Conservation (phyloP, 2,329 filamentous ascomycete genomes). For the Aspergillus persii region DNA sequence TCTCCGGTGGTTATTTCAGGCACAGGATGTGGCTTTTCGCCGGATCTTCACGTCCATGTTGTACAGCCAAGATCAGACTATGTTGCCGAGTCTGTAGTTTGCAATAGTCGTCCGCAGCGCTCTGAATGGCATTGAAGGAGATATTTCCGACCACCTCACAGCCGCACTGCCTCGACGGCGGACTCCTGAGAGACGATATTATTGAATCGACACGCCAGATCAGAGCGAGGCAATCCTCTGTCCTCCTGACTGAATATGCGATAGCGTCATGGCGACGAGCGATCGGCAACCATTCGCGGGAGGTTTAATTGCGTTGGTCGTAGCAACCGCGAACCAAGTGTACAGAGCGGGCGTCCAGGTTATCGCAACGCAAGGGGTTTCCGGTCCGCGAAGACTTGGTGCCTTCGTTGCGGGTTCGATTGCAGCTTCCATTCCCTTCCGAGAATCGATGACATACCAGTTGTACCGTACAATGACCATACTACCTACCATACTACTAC, state of each 20-base stretch:
- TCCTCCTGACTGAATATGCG: neutral
- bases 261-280: constrained; percentile 15
- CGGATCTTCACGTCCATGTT: constrained; percentile 4
- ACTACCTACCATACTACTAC: neutral
- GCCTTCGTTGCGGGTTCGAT: constrained; percentile 10
- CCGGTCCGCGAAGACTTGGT: constrained; percentile 4
- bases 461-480: neutral
- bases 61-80: constrained; percentile 18
- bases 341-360: neutral
- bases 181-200: neutral
- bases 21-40: neutral
- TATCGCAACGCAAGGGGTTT: constrained; percentile 6
- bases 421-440: constrained; percentile 10
- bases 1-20: constrained; percentile 3
- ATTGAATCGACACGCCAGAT: neutral
- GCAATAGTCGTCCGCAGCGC: constrained; percentile 2
- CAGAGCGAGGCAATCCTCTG: neutral
- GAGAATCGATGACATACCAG: no score
- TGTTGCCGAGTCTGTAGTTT: constrained; percentile 10
- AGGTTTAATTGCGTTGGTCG: neutral
- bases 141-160: neutral
- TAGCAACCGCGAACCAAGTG: neutral
- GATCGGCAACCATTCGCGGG: neutral
- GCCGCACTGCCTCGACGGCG: no score
- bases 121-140: neutral